phyloP scores from a whole-genome alignment of 164 flowering plant species.

The Santalum album region DNA sequence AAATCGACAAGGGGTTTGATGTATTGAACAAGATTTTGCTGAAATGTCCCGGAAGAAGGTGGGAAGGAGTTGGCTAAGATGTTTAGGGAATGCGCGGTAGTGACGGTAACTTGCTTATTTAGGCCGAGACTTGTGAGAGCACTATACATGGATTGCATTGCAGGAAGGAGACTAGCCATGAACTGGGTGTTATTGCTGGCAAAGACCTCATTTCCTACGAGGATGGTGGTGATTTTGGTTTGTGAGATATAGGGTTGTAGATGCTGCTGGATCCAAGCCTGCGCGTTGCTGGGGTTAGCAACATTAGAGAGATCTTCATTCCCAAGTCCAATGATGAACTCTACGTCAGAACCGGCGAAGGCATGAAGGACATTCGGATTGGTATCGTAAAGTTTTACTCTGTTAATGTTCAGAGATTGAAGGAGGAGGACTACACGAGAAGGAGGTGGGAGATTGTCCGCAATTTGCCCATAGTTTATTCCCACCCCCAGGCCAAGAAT shows the following conservation, averaged over 20 bases:
- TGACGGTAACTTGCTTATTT: constrained; percentile 40
- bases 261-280: constrained; percentile 44
- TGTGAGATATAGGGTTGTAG: constrained; percentile 41
- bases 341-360: constrained; percentile 52
- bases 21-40: constrained; percentile 36
- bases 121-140: constrained; percentile 55
- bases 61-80: constrained; percentile 61
- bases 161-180: constrained; percentile 45
- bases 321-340: constrained; percentile 57
- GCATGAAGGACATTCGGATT: constrained; percentile 67
- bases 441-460: constrained; percentile 69
- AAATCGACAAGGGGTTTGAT: constrained; percentile 54
- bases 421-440: constrained; percentile 48
- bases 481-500: constrained; percentile 36
- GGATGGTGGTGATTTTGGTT: constrained; percentile 53
- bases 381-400: constrained; percentile 72
- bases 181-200: constrained; percentile 24
- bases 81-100: constrained; percentile 67
- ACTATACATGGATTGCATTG: constrained; percentile 56
- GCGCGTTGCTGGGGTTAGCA: constrained; percentile 48
- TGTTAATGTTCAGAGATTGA: constrained; percentile 38
- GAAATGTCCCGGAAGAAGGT: constrained; percentile 74
- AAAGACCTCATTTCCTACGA: constrained; percentile 74
- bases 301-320: constrained; percentile 43
- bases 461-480: constrained; percentile 80